Evolutionary conservation across 805 yeast genomes (phyloP), one percentile per base, ranked within the genome.

Genomic region (Candida maesae): DNA sequence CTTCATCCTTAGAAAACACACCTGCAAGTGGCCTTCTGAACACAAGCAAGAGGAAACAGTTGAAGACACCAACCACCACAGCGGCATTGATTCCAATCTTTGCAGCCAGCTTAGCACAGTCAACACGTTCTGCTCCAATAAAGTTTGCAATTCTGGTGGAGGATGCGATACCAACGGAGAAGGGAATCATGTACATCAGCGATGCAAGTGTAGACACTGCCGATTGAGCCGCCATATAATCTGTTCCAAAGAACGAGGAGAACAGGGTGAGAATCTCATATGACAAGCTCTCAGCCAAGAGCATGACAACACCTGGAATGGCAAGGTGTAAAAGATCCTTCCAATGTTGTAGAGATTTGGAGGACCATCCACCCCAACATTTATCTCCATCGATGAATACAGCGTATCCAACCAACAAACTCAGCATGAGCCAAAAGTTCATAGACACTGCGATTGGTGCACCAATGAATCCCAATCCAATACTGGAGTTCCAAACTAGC

Each of bases 211-310:
- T 78, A 0, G 89, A 74, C 13, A 81, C 73, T 6, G 85, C 81
- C 2, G 87, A 76, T 60, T 84, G 91, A 0, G 87, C 84, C 1
- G 91, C 91, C 41, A 84, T 61, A 27, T 76, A 76, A 3, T 73
- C 68, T 2, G 87, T 79, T 8, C 91, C 91, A 52, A 84, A 76
- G 46, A 76, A 74, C 1, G 88, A 74, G 12, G 90, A 76, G 36
- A 82, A 75, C 36, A 84, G 63, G 0, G 91, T 82, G 65, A 84
- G 66, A 21, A 81, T 61, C 56, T 84, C 93, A 61, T 81, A 84
- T 0, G 90, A 86, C 34, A 81, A 56, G 59, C 80, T 82, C 58
- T 84, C 91, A 13, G 87, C 81, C 58, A 81, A 87, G n/a, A 81
- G 72, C 81, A 83, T 83, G 21, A 84, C 61, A 24, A 83, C 74